Conservation (phyloP, 805 yeast species). For the Candida sphagnicola region DNA sequence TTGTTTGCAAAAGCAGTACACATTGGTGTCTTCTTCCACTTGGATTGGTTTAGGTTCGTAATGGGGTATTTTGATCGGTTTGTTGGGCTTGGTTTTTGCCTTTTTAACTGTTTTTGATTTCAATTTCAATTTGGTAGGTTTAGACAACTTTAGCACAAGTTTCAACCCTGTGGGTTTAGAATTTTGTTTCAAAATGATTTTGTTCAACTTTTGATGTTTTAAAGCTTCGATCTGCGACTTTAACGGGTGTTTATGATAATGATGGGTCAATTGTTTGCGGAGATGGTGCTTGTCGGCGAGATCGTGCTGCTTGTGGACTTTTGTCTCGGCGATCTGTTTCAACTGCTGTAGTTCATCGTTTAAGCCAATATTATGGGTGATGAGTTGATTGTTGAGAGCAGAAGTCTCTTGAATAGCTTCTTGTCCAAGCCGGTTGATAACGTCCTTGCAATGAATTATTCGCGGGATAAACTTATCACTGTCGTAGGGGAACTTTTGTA, state of each 20-base stretch:
- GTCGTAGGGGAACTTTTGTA: slow-evolving; percentile 6
- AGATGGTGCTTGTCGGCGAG: slow-evolving; percentile 15
- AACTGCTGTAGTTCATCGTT: slow-evolving; percentile 24
- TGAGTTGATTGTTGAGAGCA: slow-evolving; percentile 27
- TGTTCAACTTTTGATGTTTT: slow-evolving; percentile 19
- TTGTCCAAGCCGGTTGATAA: slow-evolving; percentile 4
- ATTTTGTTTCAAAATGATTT: background rate
- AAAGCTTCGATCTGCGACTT: slow-evolving; percentile 36
- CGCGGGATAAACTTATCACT: background rate
- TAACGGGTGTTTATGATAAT: slow-evolving; percentile 32
- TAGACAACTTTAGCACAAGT: slow-evolving; percentile 13
- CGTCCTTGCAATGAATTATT: slow-evolving; percentile 5
- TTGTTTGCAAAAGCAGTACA: slow-evolving; percentile 89
- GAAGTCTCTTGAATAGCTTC: slow-evolving; percentile 25
- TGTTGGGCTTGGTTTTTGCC: slow-evolving; percentile 2
- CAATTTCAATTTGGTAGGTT: slow-evolving; percentile 4
- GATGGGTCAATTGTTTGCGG: slow-evolving; percentile 27
- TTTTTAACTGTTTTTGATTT: slow-evolving; percentile 2
- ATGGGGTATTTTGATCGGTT: background rate
- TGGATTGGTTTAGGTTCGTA: slow-evolving; percentile 3
- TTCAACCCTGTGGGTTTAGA: slow-evolving; percentile 10
- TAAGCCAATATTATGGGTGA: slow-evolving; percentile 23
- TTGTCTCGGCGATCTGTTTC: slow-evolving; percentile 11
- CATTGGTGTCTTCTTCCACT: slow-evolving; percentile 19
- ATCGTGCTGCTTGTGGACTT: slow-evolving; percentile 8